Evolutionary conservation across 352 stramenopile genomes (phyloP).

Genomic region (Pilasporangium apinafurcum): DNA sequence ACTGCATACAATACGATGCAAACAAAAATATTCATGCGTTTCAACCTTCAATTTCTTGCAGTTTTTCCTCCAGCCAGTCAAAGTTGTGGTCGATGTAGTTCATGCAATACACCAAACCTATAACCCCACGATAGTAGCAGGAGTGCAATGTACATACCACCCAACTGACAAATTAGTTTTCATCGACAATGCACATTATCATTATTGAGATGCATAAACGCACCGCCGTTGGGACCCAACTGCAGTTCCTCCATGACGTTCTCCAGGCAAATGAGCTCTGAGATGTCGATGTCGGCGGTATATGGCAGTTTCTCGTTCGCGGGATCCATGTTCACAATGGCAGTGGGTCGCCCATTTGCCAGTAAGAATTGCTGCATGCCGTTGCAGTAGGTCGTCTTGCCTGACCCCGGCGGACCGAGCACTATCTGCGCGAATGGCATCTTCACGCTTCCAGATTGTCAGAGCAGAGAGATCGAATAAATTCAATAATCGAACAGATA

Average conservation of each 20-base stretch:
- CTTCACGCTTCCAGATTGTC: not conserved
- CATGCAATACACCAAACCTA: slow-evolving; percentile 98
- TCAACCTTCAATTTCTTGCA: slow-evolving; percentile 46
- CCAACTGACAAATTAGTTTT: not conserved
- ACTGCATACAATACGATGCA: not conserved
- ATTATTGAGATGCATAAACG: not conserved
- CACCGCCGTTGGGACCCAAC: slow-evolving; percentile 94
- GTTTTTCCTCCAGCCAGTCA: slow-evolving; percentile 96
- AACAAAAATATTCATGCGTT: not conserved
- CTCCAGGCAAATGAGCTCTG: slow-evolving; percentile 95
- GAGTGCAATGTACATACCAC: not conserved
- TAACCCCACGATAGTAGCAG: not conserved
- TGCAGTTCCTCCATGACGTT: slow-evolving; percentile 92
- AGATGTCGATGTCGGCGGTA: slow-evolving; percentile 87
- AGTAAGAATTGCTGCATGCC: slow-evolving; percentile 94
- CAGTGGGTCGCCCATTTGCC: slow-evolving; percentile 52
- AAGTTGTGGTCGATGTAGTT: slow-evolving; percentile 98
- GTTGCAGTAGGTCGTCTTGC: slow-evolving; percentile 99
- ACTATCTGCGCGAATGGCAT: slow-evolving; percentile 81
- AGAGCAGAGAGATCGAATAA: not conserved
- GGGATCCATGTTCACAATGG: slow-evolving; percentile 98
- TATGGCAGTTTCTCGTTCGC: slow-evolving; percentile 92
- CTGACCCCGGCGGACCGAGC: slow-evolving; percentile 73
- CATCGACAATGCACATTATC: not conserved
- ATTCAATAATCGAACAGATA: not conserved